Evolutionary conservation across 768 basidiomycete species (phyloP).

Genomic region (Amanita pseudoporphyria): DNA sequence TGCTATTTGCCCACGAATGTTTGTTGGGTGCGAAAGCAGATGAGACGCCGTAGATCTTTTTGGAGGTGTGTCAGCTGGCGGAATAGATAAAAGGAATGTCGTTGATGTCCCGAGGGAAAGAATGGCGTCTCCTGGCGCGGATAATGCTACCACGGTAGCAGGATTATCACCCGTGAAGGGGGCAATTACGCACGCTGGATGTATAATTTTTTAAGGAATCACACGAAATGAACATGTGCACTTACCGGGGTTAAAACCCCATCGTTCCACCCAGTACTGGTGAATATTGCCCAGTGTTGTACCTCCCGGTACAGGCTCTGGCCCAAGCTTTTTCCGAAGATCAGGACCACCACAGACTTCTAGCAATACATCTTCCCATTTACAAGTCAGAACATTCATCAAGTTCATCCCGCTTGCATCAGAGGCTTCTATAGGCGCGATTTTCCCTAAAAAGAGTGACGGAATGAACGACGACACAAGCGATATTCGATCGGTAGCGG

Average conservation of each 20-base stretch:
- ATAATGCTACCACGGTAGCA: slow-evolving; percentile 67
- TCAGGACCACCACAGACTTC: slow-evolving; percentile 59
- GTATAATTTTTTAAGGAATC: not conserved
- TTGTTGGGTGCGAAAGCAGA: slow-evolving; percentile 62
- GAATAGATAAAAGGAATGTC: slow-evolving; percentile 72
- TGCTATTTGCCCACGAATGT: slow-evolving; percentile 56
- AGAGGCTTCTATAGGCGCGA: slow-evolving; percentile 78
- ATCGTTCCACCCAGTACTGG: slow-evolving; percentile 64
- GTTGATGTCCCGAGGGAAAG: slow-evolving; percentile 86
- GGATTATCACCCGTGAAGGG: slow-evolving; percentile 91
- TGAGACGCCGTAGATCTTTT: slow-evolving; percentile 68
- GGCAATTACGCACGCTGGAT: slow-evolving; percentile 62
- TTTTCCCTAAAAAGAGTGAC: slow-evolving; percentile 68
- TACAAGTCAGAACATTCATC: slow-evolving; percentile 64
- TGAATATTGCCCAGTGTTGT: slow-evolving; percentile 54
- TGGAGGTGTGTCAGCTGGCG: slow-evolving; percentile 53
- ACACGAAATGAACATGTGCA: not conserved
- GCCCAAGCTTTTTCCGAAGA: slow-evolving; percentile 60
- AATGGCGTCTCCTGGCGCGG: slow-evolving; percentile 71
- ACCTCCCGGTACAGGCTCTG: slow-evolving; percentile 70
- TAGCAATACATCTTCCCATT: slow-evolving; percentile 65
- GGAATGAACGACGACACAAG: slow-evolving; percentile 79
- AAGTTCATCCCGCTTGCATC: slow-evolving; percentile 91
- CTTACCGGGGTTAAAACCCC: slow-evolving; percentile 63
- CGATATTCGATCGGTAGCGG: slow-evolving; percentile 56